These are phyloP conservation scores for Naganishia friedmannii DNA, from an alignment of 768 basidiomycete genomes.

Conservation along the genomic window DNA sequence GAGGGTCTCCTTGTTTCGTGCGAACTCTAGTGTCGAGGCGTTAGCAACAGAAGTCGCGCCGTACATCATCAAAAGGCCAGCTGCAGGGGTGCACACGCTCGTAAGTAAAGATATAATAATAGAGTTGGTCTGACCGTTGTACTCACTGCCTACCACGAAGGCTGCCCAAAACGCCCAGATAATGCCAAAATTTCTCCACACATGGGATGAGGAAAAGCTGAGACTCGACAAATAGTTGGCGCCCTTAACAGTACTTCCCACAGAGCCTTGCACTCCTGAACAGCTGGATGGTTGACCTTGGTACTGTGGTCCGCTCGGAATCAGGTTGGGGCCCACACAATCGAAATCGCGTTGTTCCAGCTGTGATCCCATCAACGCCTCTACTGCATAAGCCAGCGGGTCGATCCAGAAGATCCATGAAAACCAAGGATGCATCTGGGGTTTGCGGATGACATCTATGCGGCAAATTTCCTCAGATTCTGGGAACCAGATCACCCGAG, in stretches of 20 bases:
- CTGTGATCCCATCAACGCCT: conserved; percentile 36
- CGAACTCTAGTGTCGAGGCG: conserved; percentile 19
- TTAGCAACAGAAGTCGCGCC: neutral
- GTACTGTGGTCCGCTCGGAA: conserved; percentile 33
- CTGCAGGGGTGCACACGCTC: no score
- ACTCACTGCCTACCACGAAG: conserved; percentile 40
- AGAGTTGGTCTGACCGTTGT: no score
- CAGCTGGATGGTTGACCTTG: conserved; percentile 18
- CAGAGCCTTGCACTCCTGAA: conserved; percentile 27
- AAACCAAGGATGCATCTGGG: conserved; percentile 50
- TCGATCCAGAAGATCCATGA: conserved; percentile 48
- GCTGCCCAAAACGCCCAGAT: conserved; percentile 37
- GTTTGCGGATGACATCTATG: conserved; percentile 43
- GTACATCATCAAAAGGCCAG: conserved; percentile 20
- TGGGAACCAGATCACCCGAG: neutral
- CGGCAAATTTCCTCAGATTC: conserved; percentile 24
- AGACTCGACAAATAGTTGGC: conserved; percentile 32
- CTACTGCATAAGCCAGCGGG: conserved; percentile 47
- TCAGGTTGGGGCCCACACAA: conserved; percentile 33
- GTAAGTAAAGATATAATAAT: no score
- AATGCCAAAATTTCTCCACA: conserved; percentile 45
- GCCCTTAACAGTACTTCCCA: conserved; percentile 36
- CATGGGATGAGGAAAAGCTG: conserved; percentile 33
- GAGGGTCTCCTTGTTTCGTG: conserved; percentile 25
- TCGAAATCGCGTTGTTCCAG: neutral